Evolutionary conservation across 1,284 basidiomycete genomes (phyloP).

Genomic region (Austroboletus rostrupii): DNA sequence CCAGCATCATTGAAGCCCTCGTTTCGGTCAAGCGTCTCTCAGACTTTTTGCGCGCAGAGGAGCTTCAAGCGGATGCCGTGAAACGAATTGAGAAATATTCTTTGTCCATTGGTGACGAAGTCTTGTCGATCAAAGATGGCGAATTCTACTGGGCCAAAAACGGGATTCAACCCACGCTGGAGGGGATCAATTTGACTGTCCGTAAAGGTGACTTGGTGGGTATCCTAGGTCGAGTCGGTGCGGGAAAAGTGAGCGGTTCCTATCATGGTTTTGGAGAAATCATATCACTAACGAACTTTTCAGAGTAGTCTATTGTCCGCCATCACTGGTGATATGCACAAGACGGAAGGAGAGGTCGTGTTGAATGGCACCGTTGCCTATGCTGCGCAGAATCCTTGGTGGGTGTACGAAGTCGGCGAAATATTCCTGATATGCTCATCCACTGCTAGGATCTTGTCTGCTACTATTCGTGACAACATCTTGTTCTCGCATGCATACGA

Average conservation of each 20-base stretch:
- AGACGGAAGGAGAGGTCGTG: slow-evolving; percentile 68
- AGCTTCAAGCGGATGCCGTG: slow-evolving; percentile 77
- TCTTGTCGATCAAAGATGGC: slow-evolving; percentile 66
- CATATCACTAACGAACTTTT: neutral
- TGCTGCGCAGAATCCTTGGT: slow-evolving; percentile 89
- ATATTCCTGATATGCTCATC: slow-evolving; percentile 3
- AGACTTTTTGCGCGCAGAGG: slow-evolving; percentile 73
- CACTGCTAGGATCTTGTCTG: slow-evolving; percentile 67
- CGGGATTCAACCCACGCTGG: slow-evolving; percentile 59
- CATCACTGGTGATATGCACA: slow-evolving; percentile 86
- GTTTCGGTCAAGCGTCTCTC: slow-evolving; percentile 84
- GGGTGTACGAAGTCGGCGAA: slow-evolving; percentile 10
- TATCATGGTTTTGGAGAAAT: neutral
- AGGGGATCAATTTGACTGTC: slow-evolving; percentile 73
- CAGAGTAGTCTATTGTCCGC: slow-evolving; percentile 72
- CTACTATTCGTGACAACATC: slow-evolving; percentile 85
- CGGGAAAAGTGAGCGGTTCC: slow-evolving; percentile 67
- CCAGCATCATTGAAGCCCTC: slow-evolving; percentile 78
- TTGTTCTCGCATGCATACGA: slow-evolving; percentile 88
- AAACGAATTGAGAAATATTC: slow-evolving; percentile 43
- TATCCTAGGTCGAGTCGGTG: slow-evolving; percentile 87
- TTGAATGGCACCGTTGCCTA: slow-evolving; percentile 82
- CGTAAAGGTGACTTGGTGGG: slow-evolving; percentile 87
- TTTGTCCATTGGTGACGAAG: slow-evolving; percentile 60
- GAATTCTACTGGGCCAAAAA: slow-evolving; percentile 78